phyloP scores from a whole-genome alignment of 495 filamentous ascomycete genomes.

The Penicillium simplicissimum region DNA sequence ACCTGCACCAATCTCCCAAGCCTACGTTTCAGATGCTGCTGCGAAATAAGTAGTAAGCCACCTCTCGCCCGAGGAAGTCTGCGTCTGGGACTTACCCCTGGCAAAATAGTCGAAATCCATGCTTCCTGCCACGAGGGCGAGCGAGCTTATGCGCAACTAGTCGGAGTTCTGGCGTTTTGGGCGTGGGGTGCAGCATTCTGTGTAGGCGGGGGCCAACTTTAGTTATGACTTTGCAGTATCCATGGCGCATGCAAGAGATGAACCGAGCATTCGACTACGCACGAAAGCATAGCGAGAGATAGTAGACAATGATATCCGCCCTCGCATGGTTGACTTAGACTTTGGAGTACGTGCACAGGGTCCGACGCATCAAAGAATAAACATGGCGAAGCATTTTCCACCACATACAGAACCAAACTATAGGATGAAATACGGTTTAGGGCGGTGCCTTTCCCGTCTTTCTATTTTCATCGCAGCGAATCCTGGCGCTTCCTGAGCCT shows the following conservation, averaged over 20 bases:
- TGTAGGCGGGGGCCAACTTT: background rate
- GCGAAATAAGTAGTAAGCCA: background rate
- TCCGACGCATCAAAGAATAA: background rate
- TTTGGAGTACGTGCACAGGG: background rate
- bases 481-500: background rate
- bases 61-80: background rate
- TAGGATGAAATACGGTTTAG: background rate
- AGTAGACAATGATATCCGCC: background rate
- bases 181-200: background rate
- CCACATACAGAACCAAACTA: background rate
- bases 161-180: background rate
- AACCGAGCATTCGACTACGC: background rate
- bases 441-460: slow-evolving; percentile 1
- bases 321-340: background rate
- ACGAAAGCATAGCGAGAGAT: background rate
- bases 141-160: background rate
- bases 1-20: background rate
- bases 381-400: slow-evolving; percentile 1
- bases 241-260: background rate
- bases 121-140: background rate
- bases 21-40: background rate
- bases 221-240: background rate
- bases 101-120: background rate
- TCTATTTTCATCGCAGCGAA: slow-evolving; percentile 2
- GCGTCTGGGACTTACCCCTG: background rate